phyloP scores from a whole-genome alignment of 1,139 yeast genomes.

The Geotrichum candidum region DNA sequence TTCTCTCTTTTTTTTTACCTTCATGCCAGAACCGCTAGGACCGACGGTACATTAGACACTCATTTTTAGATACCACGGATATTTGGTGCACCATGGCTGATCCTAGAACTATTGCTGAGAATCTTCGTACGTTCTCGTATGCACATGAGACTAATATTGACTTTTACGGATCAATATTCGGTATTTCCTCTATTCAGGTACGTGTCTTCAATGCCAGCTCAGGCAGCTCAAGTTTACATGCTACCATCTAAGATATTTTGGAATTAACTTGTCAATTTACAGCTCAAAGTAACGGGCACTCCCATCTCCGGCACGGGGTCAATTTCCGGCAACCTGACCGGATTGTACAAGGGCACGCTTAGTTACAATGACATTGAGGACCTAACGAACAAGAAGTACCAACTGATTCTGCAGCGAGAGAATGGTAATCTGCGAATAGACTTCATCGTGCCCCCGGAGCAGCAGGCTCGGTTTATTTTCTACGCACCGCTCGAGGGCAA shows the following conservation, averaged over 20 bases:
- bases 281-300: conserved; percentile 22
- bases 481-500: conserved; percentile 7
- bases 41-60: not conserved
- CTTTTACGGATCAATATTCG: conserved; percentile 73
- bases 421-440: conserved; percentile 17
- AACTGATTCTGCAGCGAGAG: conserved; percentile 17
- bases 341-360: conserved; percentile 25
- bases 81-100: not conserved
- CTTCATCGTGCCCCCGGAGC: conserved; percentile 15
- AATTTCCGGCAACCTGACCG: conserved; percentile 24
- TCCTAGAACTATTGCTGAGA: not conserved
- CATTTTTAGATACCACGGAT: not conserved
- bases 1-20: not conserved
- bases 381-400: conserved; percentile 24
- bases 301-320: conserved; percentile 31
- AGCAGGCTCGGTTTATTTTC: conserved; percentile 14
- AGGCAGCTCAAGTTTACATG: not conserved
- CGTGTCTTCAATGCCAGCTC: not conserved
- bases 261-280: not conserved
- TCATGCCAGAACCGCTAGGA: not conserved
- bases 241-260: not conserved
- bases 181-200: conserved; percentile 15
- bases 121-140: conserved; percentile 41
- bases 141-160: conserved; percentile 72
- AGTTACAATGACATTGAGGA: conserved; percentile 27